Conservation (phyloP, 257 asterid genomes). For the Capsicum chinense region DNA sequence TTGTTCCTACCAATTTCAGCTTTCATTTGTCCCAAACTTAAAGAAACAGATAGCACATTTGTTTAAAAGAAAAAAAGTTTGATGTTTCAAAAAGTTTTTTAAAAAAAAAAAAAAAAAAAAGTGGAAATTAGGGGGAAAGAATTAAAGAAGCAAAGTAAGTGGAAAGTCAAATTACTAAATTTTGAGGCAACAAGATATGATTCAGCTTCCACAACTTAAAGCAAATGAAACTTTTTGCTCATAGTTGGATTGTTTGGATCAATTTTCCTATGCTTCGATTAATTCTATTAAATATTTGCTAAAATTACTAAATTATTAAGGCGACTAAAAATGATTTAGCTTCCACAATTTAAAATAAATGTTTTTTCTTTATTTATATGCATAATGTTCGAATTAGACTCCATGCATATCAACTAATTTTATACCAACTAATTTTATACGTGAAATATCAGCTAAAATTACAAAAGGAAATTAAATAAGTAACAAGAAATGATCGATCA, state of each 20-base stretch:
- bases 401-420: not conserved
- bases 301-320: not conserved
- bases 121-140: not conserved
- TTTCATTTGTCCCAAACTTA: constrained; percentile 21
- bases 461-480: not conserved
- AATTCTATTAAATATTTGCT: no score
- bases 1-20: not conserved
- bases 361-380: no score
- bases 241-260: no score
- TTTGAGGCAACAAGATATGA: not conserved
- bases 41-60: constrained; percentile 1
- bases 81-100: not conserved
- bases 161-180: not conserved
- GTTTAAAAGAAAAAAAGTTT: not conserved
- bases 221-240: not conserved
- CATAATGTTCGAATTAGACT: no score
- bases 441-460: not conserved
- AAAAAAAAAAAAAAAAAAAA: not conserved
- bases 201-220: constrained; percentile 33
- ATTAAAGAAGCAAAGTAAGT: not conserved
- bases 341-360: not conserved
- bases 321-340: not conserved
- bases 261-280: not conserved
- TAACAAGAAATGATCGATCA: not conserved
- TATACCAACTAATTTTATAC: not conserved